Base-by-base conservation (phyloP, 805 yeast genomes). In the Priceomyces castillae region DNA sequence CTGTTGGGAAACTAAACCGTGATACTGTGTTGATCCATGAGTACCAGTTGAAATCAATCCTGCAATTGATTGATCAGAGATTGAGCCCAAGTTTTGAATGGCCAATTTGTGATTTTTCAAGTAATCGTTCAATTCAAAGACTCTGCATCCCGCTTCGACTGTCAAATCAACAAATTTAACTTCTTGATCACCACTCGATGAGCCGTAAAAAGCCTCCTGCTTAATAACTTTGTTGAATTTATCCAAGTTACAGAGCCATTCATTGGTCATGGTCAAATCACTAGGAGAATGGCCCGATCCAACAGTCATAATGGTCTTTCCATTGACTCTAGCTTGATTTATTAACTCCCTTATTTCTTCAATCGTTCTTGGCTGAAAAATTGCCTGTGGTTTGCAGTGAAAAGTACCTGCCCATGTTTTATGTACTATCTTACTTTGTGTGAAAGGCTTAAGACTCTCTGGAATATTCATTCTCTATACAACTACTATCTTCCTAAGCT, bases 31-130 rank as follows among this genome's bases (percentile, higher is more conserved):
- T 0, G 97, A 86, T 6, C 99, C 99, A 59, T 92, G 99, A 0
- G 98, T 90, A 22, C 98, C 98, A 0, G 98, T 92, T 1, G 96
- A 85, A 36, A 94, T 89, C 51, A 90, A 81, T n/a, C 99, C 99
- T 2, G 95, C 98, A 19, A 90, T 73, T 12, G 95, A 86, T 61
- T 92, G 98, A 48, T 89, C 97, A 33, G 94, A 81, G 42, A 92
- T 92, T 1, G 97, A 90, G 1, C 98, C 98, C 55, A 94, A 70
- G 56, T 86, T 92, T 64, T 92, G 98, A 45, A 92, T 71, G 4
- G 96, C 95, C 46, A 88, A 76, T 1, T 85, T 84, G 49, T 78
- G 74, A 10, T 69, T 48, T 19, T 80, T 83, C 47, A 92, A 71
- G 47, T 73, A 72, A 9, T 81, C 81, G 61, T 86, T 89, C 58